Evolutionary conservation across 345 rosid species (phyloP), one percentile per base, ranked within the genome.

Genomic region (Salix dunnii): DNA sequence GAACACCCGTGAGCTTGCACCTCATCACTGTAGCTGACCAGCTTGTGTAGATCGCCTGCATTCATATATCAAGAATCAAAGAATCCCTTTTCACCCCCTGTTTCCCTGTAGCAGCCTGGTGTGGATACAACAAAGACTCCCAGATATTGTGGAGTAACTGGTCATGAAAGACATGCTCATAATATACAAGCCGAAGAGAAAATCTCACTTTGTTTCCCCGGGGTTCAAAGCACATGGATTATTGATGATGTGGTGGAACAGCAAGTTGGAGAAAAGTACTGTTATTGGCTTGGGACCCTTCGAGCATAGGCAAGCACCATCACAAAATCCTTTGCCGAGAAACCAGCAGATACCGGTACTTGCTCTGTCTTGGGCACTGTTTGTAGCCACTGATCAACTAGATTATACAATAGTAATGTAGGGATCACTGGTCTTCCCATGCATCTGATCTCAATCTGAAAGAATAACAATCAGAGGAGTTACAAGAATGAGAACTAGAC

Each of bases 301-400:
- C 84, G 80, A 62, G 84, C 74, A 51, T 76, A 81, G 42, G 72
- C 74, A 49, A 81, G 78, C 74, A 68, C 81, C 84, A 81, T 81
- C 62, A 81, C 80, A 30, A 73, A 81, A 17, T 81, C 84, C 66
- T 81, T 77, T 1, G 84, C 84, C 11, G 84, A 77, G 46, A 75
- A 81, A 31, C 84, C 84, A 30, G 69, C 53, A 21, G 80, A 38
- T 48, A 80, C 78, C 30, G 70, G 27, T 21, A 77, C 67, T 21
- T 74, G 71, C 43, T 77, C 80, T 0, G 78, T 69, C 63, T 49
- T 73, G 36, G 81, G 40, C 51, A 55, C 46, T n/a, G 63, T 61
- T 49, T 76, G 78, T 28, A 73, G 64, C 84, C 84, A 81, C 42
- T 42, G 55, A 31, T 81, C 80, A 40, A 81, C 72, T 77, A 81